These are phyloP conservation scores for Solanum hybrid DNA, from an alignment of 305 asterid species.

Conservation along the genomic window DNA sequence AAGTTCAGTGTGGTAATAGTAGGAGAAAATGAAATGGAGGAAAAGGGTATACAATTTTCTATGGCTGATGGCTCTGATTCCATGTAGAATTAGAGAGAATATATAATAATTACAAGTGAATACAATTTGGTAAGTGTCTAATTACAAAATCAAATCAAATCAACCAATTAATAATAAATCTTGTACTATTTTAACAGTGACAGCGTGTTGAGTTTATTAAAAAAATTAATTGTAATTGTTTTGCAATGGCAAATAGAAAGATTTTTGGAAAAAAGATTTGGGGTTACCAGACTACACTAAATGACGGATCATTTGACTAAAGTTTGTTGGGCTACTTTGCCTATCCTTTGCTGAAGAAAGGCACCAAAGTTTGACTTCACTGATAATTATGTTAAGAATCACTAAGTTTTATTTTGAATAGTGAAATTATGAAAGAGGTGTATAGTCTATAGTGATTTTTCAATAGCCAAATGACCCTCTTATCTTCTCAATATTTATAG, in stretches of 20 bases:
- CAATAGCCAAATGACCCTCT: neutral
- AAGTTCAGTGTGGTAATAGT: neutral
- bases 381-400: neutral
- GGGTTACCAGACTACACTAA: neutral
- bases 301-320: neutral
- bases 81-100: neutral
- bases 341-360: neutral
- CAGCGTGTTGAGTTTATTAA: neutral
- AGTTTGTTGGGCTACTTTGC: neutral
- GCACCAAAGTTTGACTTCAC: neutral
- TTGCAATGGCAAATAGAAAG: neutral
- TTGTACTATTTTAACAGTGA: neutral
- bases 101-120: neutral
- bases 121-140: neutral
- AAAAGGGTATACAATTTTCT: neutral
- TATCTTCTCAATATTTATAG: neutral
- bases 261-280: neutral
- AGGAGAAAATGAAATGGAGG: neutral
- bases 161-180: neutral
- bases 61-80: neutral
- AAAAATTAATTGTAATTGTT: neutral
- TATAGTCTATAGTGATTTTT: neutral
- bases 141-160: neutral
- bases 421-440: neutral
- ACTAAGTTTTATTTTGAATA: neutral